Percentiles rank a stretch among this genome's conserved stretches.
Evolutionary conservation across 306 rosid genomes (phyloP).

Genomic region (Pterocarpus macrocarpus): DNA sequence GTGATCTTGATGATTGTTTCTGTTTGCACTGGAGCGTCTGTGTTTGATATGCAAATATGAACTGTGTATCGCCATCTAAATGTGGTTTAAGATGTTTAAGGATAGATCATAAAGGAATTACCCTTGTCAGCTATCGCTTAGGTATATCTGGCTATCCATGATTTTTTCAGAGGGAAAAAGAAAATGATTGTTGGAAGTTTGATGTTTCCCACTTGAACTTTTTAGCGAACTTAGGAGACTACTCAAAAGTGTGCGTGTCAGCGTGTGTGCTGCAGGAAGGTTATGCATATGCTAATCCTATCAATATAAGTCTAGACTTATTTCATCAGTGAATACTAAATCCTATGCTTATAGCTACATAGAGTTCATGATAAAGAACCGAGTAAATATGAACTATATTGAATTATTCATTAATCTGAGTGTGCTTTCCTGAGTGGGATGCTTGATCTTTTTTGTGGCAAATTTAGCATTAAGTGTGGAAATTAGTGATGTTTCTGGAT

Average conservation of each 20-base stretch:
- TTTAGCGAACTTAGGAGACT: too few species aligned
- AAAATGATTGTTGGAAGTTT: too few species aligned
- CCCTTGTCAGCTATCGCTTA: too few species aligned
- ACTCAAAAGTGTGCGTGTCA: too few species aligned
- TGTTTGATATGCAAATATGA: background rate
- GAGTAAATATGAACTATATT: slow-evolving; percentile 1
- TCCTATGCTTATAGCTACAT: background rate
- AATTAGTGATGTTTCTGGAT: background rate
- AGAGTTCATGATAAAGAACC: slow-evolving; percentile 19
- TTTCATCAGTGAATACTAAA: background rate
- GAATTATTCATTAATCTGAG: background rate
- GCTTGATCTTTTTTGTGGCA: slow-evolving; percentile 18
- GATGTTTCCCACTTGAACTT: too few species aligned
- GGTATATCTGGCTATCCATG: too few species aligned
- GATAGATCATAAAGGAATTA: too few species aligned
- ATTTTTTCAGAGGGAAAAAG: too few species aligned
- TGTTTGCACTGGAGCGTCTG: background rate
- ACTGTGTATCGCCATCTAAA: background rate
- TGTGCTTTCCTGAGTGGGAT: background rate
- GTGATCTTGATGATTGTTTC: background rate
- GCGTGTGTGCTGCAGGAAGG: too few species aligned
- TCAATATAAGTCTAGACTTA: too few species aligned
- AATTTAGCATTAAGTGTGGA: slow-evolving; percentile 23
- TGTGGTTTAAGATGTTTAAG: slow-evolving; percentile 27
- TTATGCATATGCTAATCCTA: too few species aligned